Conservation (phyloP, 768 basidiomycete genomes). For the Lactarius sp. region DNA sequence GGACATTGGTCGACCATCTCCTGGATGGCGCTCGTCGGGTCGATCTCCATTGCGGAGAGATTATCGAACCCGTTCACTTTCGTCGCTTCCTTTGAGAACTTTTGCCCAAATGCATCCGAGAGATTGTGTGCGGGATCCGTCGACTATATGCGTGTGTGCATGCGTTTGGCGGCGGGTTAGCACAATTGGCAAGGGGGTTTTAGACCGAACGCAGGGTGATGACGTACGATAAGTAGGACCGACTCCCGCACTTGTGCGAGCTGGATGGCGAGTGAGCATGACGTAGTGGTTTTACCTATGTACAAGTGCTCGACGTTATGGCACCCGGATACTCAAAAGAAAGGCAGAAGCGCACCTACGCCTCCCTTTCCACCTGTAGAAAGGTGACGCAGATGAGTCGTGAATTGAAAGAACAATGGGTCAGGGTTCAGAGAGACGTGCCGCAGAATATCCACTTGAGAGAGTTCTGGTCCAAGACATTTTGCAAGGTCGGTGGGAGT, state of each 20-base stretch:
- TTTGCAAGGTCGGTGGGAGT: conserved; percentile 85
- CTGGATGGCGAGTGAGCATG: conserved; percentile 96
- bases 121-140: conserved; percentile 99
- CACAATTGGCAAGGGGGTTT: background rate
- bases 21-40: conserved; percentile 95
- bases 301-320: background rate
- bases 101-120: conserved; percentile 97
- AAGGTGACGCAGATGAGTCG: conserved; percentile 1
- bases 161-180: background rate
- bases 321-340: background rate
- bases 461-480: conserved; percentile 86
- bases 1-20: conserved; percentile 98
- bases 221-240: conserved; percentile 89
- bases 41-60: conserved; percentile 98
- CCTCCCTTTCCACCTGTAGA: conserved; percentile 91
- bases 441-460: conserved; percentile 99
- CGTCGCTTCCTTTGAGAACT: conserved; percentile 98
- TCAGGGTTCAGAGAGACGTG: conserved; percentile 37
- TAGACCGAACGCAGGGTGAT: background rate
- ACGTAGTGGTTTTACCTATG: conserved; percentile 95
- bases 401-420: conserved; percentile 16
- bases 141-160: conserved; percentile 48
- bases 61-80: conserved; percentile 97
- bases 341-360: conserved; percentile 61
- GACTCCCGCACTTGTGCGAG: conserved; percentile 86